Evolutionary conservation across 257 asterid species (phyloP).

Genomic region (Agastache rugosa): DNA sequence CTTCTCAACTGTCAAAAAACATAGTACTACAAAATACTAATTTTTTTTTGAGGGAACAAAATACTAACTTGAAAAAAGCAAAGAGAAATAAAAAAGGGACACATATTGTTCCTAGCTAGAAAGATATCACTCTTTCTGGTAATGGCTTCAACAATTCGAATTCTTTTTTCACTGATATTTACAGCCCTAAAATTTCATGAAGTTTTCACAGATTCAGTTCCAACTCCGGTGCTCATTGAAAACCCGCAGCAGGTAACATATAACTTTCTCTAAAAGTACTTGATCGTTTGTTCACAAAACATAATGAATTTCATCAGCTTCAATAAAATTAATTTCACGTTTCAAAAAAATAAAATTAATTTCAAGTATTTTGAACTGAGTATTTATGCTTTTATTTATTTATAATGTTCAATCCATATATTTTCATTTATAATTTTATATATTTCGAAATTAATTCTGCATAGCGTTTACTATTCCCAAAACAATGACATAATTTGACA

Average conservation of each 20-base stretch:
- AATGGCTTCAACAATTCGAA: conserved; percentile 25
- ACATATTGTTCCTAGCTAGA: background rate
- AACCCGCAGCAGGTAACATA: conserved; percentile 35
- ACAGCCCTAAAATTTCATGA: background rate
- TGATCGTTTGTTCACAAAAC: no score
- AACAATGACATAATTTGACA: no score
- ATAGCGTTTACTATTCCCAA: no score
- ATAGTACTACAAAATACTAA: background rate
- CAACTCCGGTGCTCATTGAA: background rate
- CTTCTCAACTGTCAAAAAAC: background rate
- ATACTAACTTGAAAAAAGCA: background rate
- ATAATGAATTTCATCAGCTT: no score
- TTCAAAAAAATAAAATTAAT: no score
- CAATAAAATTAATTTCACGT: no score
- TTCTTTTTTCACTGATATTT: conserved; percentile 11
- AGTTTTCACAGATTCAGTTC: background rate
- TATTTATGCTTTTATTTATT: no score
- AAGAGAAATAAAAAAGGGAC: background rate
- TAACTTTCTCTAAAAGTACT: background rate
- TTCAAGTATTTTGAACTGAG: no score
- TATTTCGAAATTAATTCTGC: no score
- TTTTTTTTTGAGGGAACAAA: no score
- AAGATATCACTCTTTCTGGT: background rate
- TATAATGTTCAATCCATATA: no score
- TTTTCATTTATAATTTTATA: no score